Evolutionary conservation across 257 asterid species (phyloP).

Genomic region (Solanum pinnatisectum): DNA sequence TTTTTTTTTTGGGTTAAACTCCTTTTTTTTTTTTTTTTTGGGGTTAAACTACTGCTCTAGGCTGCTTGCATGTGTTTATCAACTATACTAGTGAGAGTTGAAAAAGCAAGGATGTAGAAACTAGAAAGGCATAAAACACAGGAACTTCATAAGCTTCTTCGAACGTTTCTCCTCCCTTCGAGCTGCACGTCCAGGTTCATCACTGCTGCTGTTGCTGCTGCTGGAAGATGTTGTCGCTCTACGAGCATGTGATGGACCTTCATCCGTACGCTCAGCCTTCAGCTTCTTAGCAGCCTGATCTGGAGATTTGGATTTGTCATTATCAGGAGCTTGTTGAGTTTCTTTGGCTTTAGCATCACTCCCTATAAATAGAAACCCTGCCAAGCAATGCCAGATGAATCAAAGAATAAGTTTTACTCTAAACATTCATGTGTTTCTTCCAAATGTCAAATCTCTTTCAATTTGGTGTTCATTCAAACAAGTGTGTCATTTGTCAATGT

Average conservation of each 20-base stretch:
- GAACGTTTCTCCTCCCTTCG: conserved; percentile 26
- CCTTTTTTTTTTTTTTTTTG: background rate
- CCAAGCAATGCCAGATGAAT: background rate
- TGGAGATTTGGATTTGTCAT: background rate
- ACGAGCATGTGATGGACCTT: conserved; percentile 18
- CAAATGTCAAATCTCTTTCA: background rate
- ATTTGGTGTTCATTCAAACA: background rate
- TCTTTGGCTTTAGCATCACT: conserved; percentile 4
- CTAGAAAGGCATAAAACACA: conserved; percentile 48
- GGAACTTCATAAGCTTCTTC: conserved; percentile 32
- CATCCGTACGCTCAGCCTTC: conserved; percentile 15
- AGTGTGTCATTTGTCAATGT: background rate
- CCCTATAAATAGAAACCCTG: conserved; percentile 2
- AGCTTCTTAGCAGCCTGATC: conserved; percentile 19
- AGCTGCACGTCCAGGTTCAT: background rate
- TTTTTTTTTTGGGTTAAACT: background rate
- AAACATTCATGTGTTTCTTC: background rate
- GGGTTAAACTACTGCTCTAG: background rate
- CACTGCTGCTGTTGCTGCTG: conserved; percentile 1
- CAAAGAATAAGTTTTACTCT: background rate
- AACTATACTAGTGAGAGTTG: background rate
- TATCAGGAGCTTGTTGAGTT: background rate
- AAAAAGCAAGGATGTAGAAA: conserved; percentile 12
- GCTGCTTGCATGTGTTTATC: background rate
- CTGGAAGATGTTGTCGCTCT: conserved; percentile 5